Evolutionary conservation across 805 yeast genomes (phyloP), one percentile per base, ranked within the genome.

Genomic region (Kodamaea fukazawae): DNA sequence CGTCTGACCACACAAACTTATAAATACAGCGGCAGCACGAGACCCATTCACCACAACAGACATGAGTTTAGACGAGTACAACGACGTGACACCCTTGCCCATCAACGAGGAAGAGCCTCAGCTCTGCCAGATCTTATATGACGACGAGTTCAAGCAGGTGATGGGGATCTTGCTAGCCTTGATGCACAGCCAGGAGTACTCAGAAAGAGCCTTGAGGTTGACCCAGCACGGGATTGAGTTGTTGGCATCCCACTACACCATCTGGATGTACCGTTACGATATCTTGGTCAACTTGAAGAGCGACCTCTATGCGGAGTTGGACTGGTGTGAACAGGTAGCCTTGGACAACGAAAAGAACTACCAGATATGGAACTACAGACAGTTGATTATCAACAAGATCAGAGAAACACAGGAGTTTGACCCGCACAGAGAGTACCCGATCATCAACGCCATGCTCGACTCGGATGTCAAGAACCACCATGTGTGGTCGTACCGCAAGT

Each of bases 321-420:
- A 77, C 28, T 88, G 96, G 96, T 73, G 88, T 46, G 93, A 86
- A 51, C 70, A 70, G 25, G 65, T 86, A 26, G 90, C 96, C 0
- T 55, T 84, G 35, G 80, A 75, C 9, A 83, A 85, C 58, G 84
- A 90, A 29, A 93, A 93, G 60, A 91, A 90, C 66, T 93, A 93
- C 63, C 99, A 93, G 60, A 83, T 91, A n/a, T 93, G 98, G 97
- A 86, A 90, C 51, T 90, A 91, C 55, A 75, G 97, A 41, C 90
- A 84, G 53, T 65, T 79, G 25, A 56, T 91, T 7, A 63, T 84
- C 40, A 70, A 70, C 30, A 34, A 48, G 40, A 57, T 67, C 26
- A n/a, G 57, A 36, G 42, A 39, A 15, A 33, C 38, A 44, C 36
- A 42, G 10, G 43, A 41, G 41, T 72, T 71, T 49, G 50, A 67